A percentile compares a stretch with the other conserved stretches of the same genome.
These are phyloP conservation scores for Aplosporella prunicola DNA, from an alignment of 2,329 filamentous ascomycete species.

Conservation along the genomic window DNA sequence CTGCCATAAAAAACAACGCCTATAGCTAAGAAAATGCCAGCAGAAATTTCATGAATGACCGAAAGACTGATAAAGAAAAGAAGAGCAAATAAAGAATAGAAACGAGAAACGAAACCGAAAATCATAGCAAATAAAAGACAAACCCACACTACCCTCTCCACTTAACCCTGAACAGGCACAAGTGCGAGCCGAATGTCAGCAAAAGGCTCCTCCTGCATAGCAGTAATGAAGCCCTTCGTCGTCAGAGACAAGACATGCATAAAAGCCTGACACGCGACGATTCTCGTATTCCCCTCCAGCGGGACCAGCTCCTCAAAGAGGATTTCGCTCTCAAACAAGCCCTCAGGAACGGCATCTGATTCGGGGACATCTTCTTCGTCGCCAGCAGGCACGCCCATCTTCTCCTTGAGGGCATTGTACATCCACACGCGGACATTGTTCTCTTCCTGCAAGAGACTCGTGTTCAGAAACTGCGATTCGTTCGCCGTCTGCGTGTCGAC, in stretches of 20 bases:
- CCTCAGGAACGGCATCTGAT: neutral
- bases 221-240: constrained; percentile 53
- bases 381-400: constrained; percentile 21
- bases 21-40: too few species aligned
- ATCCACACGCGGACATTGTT: constrained; percentile 56
- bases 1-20: too few species aligned
- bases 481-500: constrained; percentile 42
- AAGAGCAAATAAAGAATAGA: too few species aligned
- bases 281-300: constrained; percentile 42
- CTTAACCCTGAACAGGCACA: neutral
- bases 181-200: constrained; percentile 25
- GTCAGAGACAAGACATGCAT: constrained; percentile 30
- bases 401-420: constrained; percentile 17
- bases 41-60: too few species aligned
- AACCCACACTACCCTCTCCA: too few species aligned
- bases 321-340: constrained; percentile 30
- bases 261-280: constrained; percentile 52
- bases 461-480: constrained; percentile 40
- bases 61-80: too few species aligned
- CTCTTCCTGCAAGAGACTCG: constrained; percentile 49
- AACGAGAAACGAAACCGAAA: too few species aligned
- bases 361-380: constrained; percentile 1
- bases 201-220: constrained; percentile 48
- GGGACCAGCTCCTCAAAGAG: constrained; percentile 61
- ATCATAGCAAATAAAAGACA: too few species aligned